Percentiles rank a stretch among this genome's conserved stretches.
Conservation (phyloP, 2,329 filamentous ascomycete species). For the Botrytis cinerea region DNA sequence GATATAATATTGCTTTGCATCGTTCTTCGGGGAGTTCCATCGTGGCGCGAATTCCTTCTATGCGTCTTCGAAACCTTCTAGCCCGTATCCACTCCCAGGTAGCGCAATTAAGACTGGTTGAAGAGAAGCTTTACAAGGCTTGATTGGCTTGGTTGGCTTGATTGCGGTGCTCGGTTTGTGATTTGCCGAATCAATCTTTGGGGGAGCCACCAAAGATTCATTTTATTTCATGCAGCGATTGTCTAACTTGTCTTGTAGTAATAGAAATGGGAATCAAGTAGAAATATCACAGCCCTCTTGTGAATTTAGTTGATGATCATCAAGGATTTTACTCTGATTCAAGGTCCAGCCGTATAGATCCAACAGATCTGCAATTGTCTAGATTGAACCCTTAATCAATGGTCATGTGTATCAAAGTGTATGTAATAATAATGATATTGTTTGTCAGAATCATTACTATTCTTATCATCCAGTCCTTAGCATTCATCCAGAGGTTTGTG, state of each 20-base stretch:
- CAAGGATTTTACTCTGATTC: background rate
- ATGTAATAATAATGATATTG: conserved; percentile 13
- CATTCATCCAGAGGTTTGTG: conserved; percentile 15
- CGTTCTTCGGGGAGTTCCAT: conserved; percentile 3
- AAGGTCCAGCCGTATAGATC: background rate
- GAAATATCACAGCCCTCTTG: background rate
- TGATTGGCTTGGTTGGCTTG: background rate
- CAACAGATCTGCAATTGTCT: conserved; percentile 8
- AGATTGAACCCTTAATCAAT: conserved; percentile 13
- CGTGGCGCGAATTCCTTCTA: conserved; percentile 24
- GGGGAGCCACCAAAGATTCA: background rate
- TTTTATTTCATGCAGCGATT: conserved; percentile 17
- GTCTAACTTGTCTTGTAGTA: conserved; percentile 9
- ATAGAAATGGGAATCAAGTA: background rate
- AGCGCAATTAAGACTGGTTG: conserved; percentile 12
- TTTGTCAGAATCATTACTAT: conserved; percentile 10
- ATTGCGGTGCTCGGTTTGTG: background rate
- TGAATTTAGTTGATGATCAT: conserved; percentile 13
- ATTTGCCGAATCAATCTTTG: conserved; percentile 13
- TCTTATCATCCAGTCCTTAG: background rate
- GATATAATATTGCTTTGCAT: background rate
- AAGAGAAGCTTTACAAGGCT: conserved; percentile 5
- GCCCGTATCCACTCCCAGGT: conserved; percentile 15
- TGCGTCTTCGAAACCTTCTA: conserved; percentile 26
- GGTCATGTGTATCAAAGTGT: conserved; percentile 11